Base-by-base conservation (phyloP, 1,284 basidiomycete species). In the Neonothopanus nambi region DNA sequence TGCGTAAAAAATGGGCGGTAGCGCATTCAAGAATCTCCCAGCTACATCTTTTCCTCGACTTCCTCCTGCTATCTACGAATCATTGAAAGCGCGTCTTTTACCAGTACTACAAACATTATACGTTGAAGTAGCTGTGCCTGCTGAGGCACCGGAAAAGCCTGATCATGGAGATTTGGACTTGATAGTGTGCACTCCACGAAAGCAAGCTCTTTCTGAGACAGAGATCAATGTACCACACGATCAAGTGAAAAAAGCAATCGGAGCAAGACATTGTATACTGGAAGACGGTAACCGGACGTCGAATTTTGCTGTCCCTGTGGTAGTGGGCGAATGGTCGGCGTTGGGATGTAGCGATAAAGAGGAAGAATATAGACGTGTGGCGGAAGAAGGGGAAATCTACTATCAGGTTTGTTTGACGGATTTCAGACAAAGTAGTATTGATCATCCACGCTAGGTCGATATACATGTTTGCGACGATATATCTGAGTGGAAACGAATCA, bases 141-240 rank as follows among this genome's bases (percentile, higher is more conserved):
- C 61, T 3, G 85, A 88, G 63, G 80, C 77, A 9, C 87, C 87
- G 7, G 81, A 78, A 57, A 89, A 89, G 62, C 45, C 51, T 1
- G 80, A 82, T 63, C 71, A 85, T 55, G 87, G 87, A 1, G 87
- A 89, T 62, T 62, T 89, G 35, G 87, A 89, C 63, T 78, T 87
- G 51, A 63, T 85, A 18, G 85, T 85, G 5, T 57, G 36, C 23
- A 20, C 43, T 11, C 55, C 55, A 1, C n/a, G 43, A 40, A 17
- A 12, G 9, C 18, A 28, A 37, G 23, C 9, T 13, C 12, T 20
- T 23, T 21, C 3, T 4, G 20, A 42, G 21, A 33, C n/a, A n/a
- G 36, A 35, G 35, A 39, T 61, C 8, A 62, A 62, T 53, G 64
- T 76, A 13, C 68, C 74, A 1, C 73, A 76, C 44, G 71, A 71